Evolutionary conservation across 2,329 filamentous ascomycete genomes (phyloP), one percentile per base, ranked within the genome.

Genomic region (Cordyceps cicadae): DNA sequence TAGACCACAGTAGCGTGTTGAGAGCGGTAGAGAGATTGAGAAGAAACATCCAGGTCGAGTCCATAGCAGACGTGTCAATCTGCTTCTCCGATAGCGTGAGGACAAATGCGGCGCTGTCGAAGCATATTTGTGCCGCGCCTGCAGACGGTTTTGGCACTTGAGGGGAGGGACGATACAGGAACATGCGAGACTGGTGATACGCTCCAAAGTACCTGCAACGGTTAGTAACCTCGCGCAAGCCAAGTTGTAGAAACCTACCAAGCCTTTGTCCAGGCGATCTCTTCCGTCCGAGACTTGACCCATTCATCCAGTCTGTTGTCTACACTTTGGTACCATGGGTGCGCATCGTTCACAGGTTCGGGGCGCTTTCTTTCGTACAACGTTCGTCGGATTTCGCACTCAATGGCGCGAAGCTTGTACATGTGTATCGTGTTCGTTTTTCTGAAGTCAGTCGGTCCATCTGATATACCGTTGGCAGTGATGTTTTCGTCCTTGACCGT

Each of bases 41-140:
- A 1, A 96, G 85, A 69, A 96, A 96, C 49, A 96, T 87, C 93
- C 93, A 97, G 0, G 92, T 97, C 63, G 97, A 80, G 69, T 97
- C 93, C 12, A 94, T 85, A 24, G 86, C 86, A 15, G 83, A 82
- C 17, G 82, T 86, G 65, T 87, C 83, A 69, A 96, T 88, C 72
- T 96, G 92, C 67, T 88, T 86, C 69, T 85, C 85, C 50, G 92
- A 88, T 70, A 93, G 85, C 65, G 87, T 82, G 67, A 97, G 90
- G 69, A 96, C 92, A 72, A 86, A 90, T 12, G 87, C 81, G 52
- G 90, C 87, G 46, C 90, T 92, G 51, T 94, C 87, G 69, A 89
- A 97, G 70, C 92, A 97, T 66, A 86, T 87, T 37, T 83, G 77
- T 1, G 93, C 93, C 1, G 92, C 91, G n/a, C 82, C 76, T 8